Evolutionary conservation across 495 filamentous ascomycete genomes (phyloP), one percentile per base, ranked within the genome.

Genomic region (Tuber calosporum): DNA sequence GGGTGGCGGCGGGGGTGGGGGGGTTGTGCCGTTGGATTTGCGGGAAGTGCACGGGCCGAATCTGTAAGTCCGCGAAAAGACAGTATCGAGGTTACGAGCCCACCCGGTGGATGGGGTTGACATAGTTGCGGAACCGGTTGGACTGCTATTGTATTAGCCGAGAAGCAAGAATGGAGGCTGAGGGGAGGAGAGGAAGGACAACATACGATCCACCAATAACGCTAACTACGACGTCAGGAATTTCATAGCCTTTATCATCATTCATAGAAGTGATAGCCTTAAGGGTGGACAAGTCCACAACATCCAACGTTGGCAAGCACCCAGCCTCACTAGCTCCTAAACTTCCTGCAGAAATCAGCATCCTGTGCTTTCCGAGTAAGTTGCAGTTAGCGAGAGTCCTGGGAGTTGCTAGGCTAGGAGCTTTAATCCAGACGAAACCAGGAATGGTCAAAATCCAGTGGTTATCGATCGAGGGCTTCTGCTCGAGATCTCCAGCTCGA

Each of bases 391-490:
- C n/a, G 1, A 11, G 30, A 11, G 19, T 66, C 19, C 40, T 36
- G 22, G 70, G 71, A 15, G 26, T 3, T 0, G 66, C 26, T 13
- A 72, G n/a, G 17, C 7, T 36, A 11, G 74, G 71, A 4, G 45
- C 89, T 74, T 87, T 82, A 66, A 90, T 88, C 90, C 90, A 92
- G 4, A 87, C 90, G 75, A 93, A 90, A 30, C 84, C 82, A 0
- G 90, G 90, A 66, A 93, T 84, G 22, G 88, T 89, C n/a, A 93
- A 84, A 68, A 92, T 90, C 86, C 89, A 92, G 83, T 91, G 88
- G 79, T 92, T 89, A 66, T 85, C 74, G 22, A 75, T 62, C 22
- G 69, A 19, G 39, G 70, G 41, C 1, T 30, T n/a, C 8, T 11
- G 41, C 19, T 34, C 22, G 0, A 11, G 2, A 34, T 72, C 66